Base-by-base conservation (phyloP, 169 alveolate genomes). In the Theileria annulata region DNA sequence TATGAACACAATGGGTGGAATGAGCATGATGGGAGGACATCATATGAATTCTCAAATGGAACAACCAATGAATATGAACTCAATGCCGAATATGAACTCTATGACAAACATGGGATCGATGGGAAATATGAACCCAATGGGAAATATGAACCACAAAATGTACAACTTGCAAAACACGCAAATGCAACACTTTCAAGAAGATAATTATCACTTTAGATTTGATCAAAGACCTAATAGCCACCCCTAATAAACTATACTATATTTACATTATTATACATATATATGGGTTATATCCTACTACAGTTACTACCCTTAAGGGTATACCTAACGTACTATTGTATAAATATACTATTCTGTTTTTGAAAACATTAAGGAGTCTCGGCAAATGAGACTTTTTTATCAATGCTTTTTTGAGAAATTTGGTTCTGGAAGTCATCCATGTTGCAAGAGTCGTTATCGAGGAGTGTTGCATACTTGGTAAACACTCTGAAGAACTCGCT, bases 371-470 rank as follows among this genome's bases (percentile, higher is more conserved):
- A 42, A 42, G 51, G 51, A 10, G 51, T 42, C 51, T 64, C 73
- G 12, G 56, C 73, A 64, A 64, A 64, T 42, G 73, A 64, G 33
- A 64, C 73, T 21, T 37, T 31, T n/a, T n/a, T 64, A 21, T 31
- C 49, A 25, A 64, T 64, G 73, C 42, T 25, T 64, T 64, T 56
- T 25, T 56, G 66, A 25, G 31, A 25, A 56, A 25, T n/a, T 8
- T 21, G 66, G 66, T 5, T 56, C 54, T 25, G 31, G 9, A 25
- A 25, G 25, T 35, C 49, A 25, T 25, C 73, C 27, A 64, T n/a
- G 23, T 64, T 64, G 77, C 77, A 70, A 8, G 77, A 27, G 54
- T 70, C 77, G 54, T 19, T 13, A 21, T 70, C 69, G 31, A 56
- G 37, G 17, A 70, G 47, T 19, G 77, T 27, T 0, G 9, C 9